A percentile compares a stretch with the other conserved stretches of the same genome.
Evolutionary conservation across 345 rosid genomes (phyloP).

Genomic region (Carallia brachiata): DNA sequence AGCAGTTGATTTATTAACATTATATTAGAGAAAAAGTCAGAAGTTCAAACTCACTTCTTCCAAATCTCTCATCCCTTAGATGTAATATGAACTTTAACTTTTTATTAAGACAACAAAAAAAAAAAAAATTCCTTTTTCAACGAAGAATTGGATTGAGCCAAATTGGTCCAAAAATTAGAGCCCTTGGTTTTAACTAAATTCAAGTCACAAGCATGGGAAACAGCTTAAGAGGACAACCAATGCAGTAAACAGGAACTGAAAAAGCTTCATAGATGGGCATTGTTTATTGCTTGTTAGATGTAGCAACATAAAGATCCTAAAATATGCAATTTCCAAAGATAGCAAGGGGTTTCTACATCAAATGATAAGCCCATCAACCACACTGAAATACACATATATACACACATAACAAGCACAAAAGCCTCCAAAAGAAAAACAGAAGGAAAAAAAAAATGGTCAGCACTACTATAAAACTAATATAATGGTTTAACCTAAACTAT

Average conservation of each 20-base stretch:
- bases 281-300: constrained; percentile 11
- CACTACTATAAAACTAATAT: constrained; percentile 21
- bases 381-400: constrained; percentile 24
- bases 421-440: constrained; percentile 7
- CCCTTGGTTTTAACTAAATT: too few species aligned
- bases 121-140: too few species aligned
- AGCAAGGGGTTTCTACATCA: constrained; percentile 9
- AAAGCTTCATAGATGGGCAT: constrained; percentile 7
- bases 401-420: constrained; percentile 26
- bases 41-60: too few species aligned
- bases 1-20: too few species aligned
- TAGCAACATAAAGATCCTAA: constrained; percentile 12
- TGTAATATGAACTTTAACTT: too few species aligned
- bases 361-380: constrained; percentile 12
- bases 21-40: too few species aligned
- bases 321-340: constrained; percentile 20
- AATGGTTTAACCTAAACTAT: constrained; percentile 19
- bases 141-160: too few species aligned
- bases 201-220: too few species aligned
- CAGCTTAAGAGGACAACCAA: too few species aligned
- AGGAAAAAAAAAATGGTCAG: constrained; percentile 8
- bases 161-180: too few species aligned
- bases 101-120: too few species aligned
- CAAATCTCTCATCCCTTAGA: too few species aligned
- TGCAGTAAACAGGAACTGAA: background rate